Evolutionary conservation across 139 green algal genomes (phyloP).

Genomic region (Astrephomene gubernaculifera): DNA sequence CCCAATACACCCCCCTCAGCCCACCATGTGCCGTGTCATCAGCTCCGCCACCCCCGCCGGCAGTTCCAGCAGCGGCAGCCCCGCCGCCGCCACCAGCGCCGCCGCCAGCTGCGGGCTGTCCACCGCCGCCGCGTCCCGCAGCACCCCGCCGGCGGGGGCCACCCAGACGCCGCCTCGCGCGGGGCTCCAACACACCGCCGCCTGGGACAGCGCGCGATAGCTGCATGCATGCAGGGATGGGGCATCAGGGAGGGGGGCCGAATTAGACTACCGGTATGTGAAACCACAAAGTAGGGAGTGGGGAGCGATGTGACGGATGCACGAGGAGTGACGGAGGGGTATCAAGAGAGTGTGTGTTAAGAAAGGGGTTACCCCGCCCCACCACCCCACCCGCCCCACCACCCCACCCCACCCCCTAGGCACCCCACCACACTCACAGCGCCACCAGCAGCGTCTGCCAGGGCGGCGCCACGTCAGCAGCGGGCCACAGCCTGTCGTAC

Average conservation of each 20-base stretch:
- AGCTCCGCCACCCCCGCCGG: slow-evolving; percentile 43
- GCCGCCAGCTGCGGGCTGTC: background rate
- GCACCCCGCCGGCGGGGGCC: slow-evolving; percentile 44
- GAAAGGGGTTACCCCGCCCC: background rate
- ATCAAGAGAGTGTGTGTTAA: background rate
- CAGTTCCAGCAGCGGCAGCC: slow-evolving; percentile 48
- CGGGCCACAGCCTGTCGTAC: slow-evolving; percentile 72
- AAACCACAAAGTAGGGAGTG: too few species aligned
- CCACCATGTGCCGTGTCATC: slow-evolving; percentile 50
- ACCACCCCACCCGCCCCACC: too few species aligned
- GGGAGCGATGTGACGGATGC: too few species aligned
- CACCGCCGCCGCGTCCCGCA: slow-evolving; percentile 19
- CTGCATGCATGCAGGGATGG: too few species aligned
- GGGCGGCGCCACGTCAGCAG: slow-evolving; percentile 43
- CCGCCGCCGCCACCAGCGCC: slow-evolving; percentile 42
- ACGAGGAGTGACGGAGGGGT: too few species aligned
- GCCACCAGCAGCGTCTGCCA: slow-evolving; percentile 64
- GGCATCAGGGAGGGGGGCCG: too few species aligned
- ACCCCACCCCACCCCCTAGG: background rate
- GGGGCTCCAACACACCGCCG: slow-evolving; percentile 53
- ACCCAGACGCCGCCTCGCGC: slow-evolving; percentile 65
- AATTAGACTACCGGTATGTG: too few species aligned
- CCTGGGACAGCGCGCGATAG: slow-evolving; percentile 29
- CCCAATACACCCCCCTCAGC: too few species aligned
- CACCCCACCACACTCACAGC: background rate